Conservation (phyloP, 495 filamentous ascomycete genomes). For the Schizothecium vesticola region DNA sequence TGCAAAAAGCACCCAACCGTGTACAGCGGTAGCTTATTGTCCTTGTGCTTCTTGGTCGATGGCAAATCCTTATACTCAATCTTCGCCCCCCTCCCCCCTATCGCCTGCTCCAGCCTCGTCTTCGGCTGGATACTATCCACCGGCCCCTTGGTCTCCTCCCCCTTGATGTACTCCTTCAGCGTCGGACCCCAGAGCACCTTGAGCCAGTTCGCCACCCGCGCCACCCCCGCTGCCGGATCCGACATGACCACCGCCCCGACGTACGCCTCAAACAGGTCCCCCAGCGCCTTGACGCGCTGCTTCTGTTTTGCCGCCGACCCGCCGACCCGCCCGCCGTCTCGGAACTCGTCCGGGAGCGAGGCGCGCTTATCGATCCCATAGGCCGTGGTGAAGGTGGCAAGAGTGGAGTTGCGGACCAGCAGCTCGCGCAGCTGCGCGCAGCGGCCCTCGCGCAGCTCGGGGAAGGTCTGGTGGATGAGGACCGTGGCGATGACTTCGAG, state of each 20-base stretch:
- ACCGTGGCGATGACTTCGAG: conserved; percentile 63
- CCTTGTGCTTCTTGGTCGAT: conserved; percentile 49
- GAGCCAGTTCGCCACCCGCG: conserved; percentile 60
- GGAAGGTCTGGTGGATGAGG: conserved; percentile 60
- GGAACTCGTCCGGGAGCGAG: conserved; percentile 45
- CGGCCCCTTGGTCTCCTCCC: conserved; percentile 24
- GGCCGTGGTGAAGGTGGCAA: conserved; percentile 55
- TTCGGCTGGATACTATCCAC: conserved; percentile 31
- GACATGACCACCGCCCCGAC: conserved; percentile 70
- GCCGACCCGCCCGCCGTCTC: conserved; percentile 26
- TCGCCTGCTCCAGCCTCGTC: conserved; percentile 48
- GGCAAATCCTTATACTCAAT: conserved; percentile 61
- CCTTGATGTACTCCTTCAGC: conserved; percentile 39
- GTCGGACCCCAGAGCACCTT: conserved; percentile 57
- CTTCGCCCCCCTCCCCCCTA: conserved; percentile 56
- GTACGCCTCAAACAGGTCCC: conserved; percentile 86
- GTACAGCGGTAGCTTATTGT: conserved; percentile 56
- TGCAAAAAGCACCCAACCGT: conserved; percentile 64
- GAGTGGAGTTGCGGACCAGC: conserved; percentile 71
- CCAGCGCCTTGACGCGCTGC: conserved; percentile 60
- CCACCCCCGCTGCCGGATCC: conserved; percentile 54
- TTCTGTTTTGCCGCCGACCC: conserved; percentile 40
- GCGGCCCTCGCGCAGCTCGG: conserved; percentile 50
- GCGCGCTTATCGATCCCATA: conserved; percentile 65
- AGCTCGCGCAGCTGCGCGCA: conserved; percentile 62